Evolutionary conservation across 345 rosid species (phyloP).

Genomic region (Linum tenue): DNA sequence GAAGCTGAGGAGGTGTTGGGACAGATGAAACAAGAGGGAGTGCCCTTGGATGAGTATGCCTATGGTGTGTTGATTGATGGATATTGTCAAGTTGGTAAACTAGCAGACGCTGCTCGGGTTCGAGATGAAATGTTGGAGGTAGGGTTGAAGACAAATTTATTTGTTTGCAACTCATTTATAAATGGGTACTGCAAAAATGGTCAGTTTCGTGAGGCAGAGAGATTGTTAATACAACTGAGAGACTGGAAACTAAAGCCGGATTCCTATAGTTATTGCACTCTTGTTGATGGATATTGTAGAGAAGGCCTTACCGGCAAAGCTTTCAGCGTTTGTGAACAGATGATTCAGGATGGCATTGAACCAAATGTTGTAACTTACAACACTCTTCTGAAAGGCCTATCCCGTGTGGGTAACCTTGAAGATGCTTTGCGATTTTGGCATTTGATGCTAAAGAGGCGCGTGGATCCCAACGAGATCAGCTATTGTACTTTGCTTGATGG

Average conservation of each 20-base stretch:
- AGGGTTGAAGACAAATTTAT: conserved; percentile 55
- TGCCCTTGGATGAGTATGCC: conserved; percentile 43
- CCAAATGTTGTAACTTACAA: conserved; percentile 57
- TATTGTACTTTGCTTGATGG: conserved; percentile 63
- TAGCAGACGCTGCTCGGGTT: conserved; percentile 52
- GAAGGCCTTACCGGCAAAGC: conserved; percentile 43
- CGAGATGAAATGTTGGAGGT: conserved; percentile 45
- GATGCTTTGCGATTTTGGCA: conserved; percentile 61
- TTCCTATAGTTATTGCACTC: conserved; percentile 58
- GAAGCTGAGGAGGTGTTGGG: conserved; percentile 50
- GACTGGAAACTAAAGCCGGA: conserved; percentile 65
- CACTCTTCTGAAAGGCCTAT: conserved; percentile 70
- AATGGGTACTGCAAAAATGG: conserved; percentile 74
- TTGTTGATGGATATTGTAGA: conserved; percentile 69
- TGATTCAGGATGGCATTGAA: conserved; percentile 39
- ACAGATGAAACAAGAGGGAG: conserved; percentile 27
- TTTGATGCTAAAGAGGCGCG: conserved; percentile 48
- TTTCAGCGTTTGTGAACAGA: conserved; percentile 45
- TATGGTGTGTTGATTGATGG: conserved; percentile 79
- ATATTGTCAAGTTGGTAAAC: conserved; percentile 50
- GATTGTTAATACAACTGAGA: conserved; percentile 29
- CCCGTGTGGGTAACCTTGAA: conserved; percentile 37
- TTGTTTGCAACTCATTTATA: conserved; percentile 63
- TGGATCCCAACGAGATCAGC: conserved; percentile 43
- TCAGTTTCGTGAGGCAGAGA: conserved; percentile 39